Base-by-base conservation (phyloP, 495 filamentous ascomycete species). In the Neurospora discreta region DNA sequence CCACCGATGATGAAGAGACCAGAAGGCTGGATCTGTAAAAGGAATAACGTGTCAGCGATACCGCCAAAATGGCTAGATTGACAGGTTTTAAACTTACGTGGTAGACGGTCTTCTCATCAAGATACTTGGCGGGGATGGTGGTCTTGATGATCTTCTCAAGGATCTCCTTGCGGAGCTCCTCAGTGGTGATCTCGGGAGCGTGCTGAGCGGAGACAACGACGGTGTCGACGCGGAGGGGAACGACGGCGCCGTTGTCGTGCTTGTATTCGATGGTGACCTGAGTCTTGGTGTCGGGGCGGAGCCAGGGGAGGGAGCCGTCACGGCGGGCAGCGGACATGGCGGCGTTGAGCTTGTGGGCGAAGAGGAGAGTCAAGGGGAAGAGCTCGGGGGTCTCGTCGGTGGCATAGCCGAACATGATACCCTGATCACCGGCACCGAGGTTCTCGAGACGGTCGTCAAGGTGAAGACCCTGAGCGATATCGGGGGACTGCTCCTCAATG, bases 321-420 rank as follows among this genome's bases (percentile, higher is more conserved):
- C 90, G 89, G 77, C 95, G 91, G 75, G 95, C 93, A 76, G 88
- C 87, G 75, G 89, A 91, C 95, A 99, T 95, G 78, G 92, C 92
- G 77, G 87, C 85, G 87, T 99, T 99, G 74, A 99, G 90, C 88
- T 93, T 93, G 88, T 99, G 95, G 78, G 95, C 90, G 80, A 98
- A 89, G 71, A 93, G 89, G 76, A 98, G 86, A 75, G 95, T 98
- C 79, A 99, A 85, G 74, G 95, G 95, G 79, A 98, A 91, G 74
- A 95, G 89, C 86, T 99, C 95, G 73, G 95, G 95, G 79, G 95
- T 98, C 89, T 99, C 95, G 78, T 99, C 95, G 81, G 95, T 97
- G 79, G 95, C 95, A 90, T 99, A 99, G 76, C 95, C 95, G 84
- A 99, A 99, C 95, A 99, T 99, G 88, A 99, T 97, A 87, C 95